Base-by-base conservation (phyloP, 1,284 basidiomycete genomes). In the Leccinum angustisporum region DNA sequence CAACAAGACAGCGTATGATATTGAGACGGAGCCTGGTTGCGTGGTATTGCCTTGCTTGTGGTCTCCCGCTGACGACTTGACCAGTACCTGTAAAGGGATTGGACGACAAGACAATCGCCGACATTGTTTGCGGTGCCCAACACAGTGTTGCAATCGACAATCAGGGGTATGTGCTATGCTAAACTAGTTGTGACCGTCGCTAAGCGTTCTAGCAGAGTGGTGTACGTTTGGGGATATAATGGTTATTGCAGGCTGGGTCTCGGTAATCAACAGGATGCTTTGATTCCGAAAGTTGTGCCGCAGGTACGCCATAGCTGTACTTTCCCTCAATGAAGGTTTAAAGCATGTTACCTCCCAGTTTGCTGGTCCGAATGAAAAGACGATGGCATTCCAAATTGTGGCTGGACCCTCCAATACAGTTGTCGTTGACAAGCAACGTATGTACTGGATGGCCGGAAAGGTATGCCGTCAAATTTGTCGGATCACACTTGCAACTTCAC, bases 211-310 rank as follows among this genome's bases (percentile, higher is more conserved):
- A 16, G 11, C 57, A 74, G 90, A 3, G 70, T 86, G 60, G 90
- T 95, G 9, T 94, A 91, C 68, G 90, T 91, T 9, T 97, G 94
- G 93, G 92, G 92, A 3, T 92, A 89, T 74, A 90, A 90, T 66
- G 88, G 91, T 27, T 90, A 94, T 75, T 90, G 90, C 72, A 84
- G 92, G 59, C 81, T 94, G 57, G 89, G 92, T 52, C 80, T 93
- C 50, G 94, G 94, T 3, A 90, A 92, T 68, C 94, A 95, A 73
- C 86, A 90, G 57, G 93, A 97, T 66, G 83, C 83, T 2, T 77
- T 94, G 36, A 81, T 85, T 18, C 92, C 94, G 0, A 91, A 90
- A 66, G 70, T 86, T 36, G 88, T 95, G 6, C 91, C 92, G 14
- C 88, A 91, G 76, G 90, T 83, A 65, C 70, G 53, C 57, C 13